A percentile compares a stretch with the other conserved stretches of the same genome.
phyloP scores from a whole-genome alignment of 2,329 filamentous ascomycete species.

The Xylaria sp. region DNA sequence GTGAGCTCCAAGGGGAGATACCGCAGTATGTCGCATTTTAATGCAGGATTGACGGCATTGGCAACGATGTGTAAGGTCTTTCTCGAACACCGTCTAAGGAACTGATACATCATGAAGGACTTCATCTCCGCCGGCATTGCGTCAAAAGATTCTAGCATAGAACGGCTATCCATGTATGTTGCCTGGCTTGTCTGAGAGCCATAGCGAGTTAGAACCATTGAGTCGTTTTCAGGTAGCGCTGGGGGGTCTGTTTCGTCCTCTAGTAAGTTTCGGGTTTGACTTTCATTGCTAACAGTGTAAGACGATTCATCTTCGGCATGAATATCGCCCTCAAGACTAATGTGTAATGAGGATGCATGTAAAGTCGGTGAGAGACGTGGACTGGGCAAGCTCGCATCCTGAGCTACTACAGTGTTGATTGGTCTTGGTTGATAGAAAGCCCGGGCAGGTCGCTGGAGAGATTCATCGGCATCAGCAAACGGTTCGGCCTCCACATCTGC shows the following conservation, averaged over 20 bases:
- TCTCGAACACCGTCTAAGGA: slow-evolving; percentile 87
- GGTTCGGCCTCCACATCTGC: slow-evolving; percentile 74
- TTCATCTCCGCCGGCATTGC: slow-evolving; percentile 92
- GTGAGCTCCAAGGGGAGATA: slow-evolving; percentile 87
- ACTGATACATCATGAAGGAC: slow-evolving; percentile 95
- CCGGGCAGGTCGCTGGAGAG: slow-evolving; percentile 59
- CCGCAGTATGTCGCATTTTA: slow-evolving; percentile 93
- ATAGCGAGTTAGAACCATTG: slow-evolving; percentile 43
- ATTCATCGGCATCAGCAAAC: slow-evolving; percentile 63
- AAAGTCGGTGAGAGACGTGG: slow-evolving; percentile 93
- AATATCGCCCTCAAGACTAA: slow-evolving; percentile 55
- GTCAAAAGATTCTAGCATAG: slow-evolving; percentile 90
- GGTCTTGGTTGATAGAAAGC: slow-evolving; percentile 61
- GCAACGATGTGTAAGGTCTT: slow-evolving; percentile 91
- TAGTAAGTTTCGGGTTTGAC: slow-evolving; percentile 56
- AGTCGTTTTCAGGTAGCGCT: slow-evolving; percentile 42
- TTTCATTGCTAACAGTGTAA: slow-evolving; percentile 53
- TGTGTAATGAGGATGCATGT: slow-evolving; percentile 70
- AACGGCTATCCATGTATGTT: slow-evolving; percentile 79
- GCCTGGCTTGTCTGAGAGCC: slow-evolving; percentile 49
- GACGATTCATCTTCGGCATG: slow-evolving; percentile 54
- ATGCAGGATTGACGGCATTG: slow-evolving; percentile 88
- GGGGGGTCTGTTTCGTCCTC: slow-evolving; percentile 50
- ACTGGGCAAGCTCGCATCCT: slow-evolving; percentile 93
- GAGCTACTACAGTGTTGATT: slow-evolving; percentile 77